Evolutionary conservation across 2,329 filamentous ascomycete species (phyloP).

Genomic region (Trichophyton benhamiae): DNA sequence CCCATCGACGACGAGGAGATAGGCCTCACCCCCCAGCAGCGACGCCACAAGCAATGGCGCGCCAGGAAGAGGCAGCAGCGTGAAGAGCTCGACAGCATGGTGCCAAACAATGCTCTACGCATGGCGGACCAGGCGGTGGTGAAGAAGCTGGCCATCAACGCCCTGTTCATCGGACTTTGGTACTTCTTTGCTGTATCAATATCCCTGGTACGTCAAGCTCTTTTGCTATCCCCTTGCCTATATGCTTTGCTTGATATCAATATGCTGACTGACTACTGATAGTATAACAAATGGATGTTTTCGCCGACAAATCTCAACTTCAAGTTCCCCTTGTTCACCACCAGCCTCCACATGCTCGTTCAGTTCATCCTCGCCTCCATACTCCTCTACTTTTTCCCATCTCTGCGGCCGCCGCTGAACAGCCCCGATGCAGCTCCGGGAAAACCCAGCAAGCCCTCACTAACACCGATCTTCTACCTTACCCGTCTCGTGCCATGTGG

Average conservation of each 20-base stretch:
- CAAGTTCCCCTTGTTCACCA: constrained; percentile 88
- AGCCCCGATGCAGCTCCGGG: constrained; percentile 7
- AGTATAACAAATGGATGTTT: constrained; percentile 99
- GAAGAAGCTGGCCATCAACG: constrained; percentile 59
- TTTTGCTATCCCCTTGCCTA: neutral
- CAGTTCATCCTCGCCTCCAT: constrained; percentile 70
- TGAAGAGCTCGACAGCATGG: constrained; percentile 52
- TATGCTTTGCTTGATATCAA: neutral
- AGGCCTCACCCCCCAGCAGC: constrained; percentile 64
- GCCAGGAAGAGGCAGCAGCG: constrained; percentile 56
- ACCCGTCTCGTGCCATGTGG: constrained; percentile 87
- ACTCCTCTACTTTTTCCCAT: constrained; percentile 72
- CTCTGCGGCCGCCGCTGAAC: constrained; percentile 52
- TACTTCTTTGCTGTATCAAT: constrained; percentile 87
- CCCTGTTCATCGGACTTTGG: constrained; percentile 74
- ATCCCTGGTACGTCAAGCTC: constrained; percentile 54
- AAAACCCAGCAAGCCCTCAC: constrained; percentile 33
- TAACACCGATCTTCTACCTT: constrained; percentile 64
- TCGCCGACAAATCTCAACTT: constrained; percentile 74
- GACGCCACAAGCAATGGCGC: constrained; percentile 47
- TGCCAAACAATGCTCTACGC: constrained; percentile 45
- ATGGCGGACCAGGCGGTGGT: constrained; percentile 63
- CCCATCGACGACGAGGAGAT: constrained; percentile 80
- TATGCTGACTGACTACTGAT: constrained; percentile 3
- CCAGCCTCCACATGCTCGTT: constrained; percentile 87